A percentile compares a stretch with the other conserved stretches of the same genome.
Evolutionary conservation across 192 early-diverging fungal genomes (phyloP).

Genomic region (Coemansia sp.): DNA sequence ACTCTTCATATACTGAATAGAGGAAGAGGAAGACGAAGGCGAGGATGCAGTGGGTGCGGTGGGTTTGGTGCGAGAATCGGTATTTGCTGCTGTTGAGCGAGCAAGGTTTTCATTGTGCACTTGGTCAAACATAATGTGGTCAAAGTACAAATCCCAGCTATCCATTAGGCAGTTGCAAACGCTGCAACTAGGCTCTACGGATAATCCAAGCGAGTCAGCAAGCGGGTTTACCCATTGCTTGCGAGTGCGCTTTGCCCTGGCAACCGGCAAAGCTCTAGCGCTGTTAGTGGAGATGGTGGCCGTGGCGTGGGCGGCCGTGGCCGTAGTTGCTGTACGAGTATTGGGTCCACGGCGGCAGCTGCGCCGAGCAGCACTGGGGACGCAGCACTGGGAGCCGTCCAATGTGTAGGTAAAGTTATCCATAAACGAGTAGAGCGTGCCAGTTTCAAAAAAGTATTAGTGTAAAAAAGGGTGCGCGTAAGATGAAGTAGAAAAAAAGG

Average conservation of each 20-base stretch:
- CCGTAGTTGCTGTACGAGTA: neutral
- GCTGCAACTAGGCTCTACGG: conserved; percentile 28
- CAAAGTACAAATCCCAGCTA: conserved; percentile 44
- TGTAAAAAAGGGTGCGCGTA: neutral
- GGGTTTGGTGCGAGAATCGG: conserved; percentile 1
- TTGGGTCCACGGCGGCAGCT: neutral
- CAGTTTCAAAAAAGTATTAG: neutral
- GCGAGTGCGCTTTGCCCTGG: neutral
- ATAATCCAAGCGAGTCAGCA: conserved; percentile 1
- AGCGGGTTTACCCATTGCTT: conserved; percentile 19
- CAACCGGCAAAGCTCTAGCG: neutral
- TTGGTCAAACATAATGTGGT: conserved; percentile 45
- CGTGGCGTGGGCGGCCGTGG: neutral
- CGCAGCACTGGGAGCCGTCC: neutral
- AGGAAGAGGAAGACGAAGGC: neutral
- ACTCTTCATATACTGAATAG: neutral
- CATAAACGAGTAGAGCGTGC: neutral
- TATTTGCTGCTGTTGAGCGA: neutral
- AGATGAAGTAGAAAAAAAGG: neutral
- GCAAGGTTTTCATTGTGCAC: conserved; percentile 15
- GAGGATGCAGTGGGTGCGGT: neutral
- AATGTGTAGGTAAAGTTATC: neutral
- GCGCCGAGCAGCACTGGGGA: neutral
- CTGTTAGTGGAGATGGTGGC: neutral
- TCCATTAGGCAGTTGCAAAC: conserved; percentile 31